These are phyloP conservation scores for Tricharina praecox DNA, from an alignment of 495 filamentous ascomycete species.

Conservation along the genomic window DNA sequence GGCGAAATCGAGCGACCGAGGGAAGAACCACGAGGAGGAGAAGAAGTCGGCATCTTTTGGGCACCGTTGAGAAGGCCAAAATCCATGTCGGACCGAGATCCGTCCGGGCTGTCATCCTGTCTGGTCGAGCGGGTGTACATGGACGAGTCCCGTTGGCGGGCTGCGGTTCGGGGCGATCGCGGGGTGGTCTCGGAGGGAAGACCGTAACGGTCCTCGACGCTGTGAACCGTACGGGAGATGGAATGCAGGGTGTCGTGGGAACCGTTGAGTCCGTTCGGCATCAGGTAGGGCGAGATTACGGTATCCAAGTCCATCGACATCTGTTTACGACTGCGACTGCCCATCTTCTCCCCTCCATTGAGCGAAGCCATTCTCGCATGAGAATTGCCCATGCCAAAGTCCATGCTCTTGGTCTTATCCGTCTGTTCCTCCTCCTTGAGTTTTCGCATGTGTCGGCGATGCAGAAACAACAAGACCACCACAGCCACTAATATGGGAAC, in stretches of 20 bases:
- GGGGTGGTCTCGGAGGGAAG: slow-evolving; percentile 23
- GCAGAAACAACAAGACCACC: slow-evolving; percentile 54
- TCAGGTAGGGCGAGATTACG: slow-evolving; percentile 65
- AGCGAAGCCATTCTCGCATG: slow-evolving; percentile 5
- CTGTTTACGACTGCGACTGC: slow-evolving; percentile 42
- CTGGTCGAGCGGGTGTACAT: slow-evolving; percentile 29
- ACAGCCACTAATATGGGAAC: slow-evolving; percentile 58
- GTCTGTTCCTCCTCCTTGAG: slow-evolving; percentile 62
- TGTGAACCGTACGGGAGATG: slow-evolving; percentile 55
- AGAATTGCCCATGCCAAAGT: slow-evolving; percentile 58
- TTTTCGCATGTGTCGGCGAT: slow-evolving; percentile 56
- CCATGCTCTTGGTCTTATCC: slow-evolving; percentile 81
- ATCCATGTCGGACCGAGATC: slow-evolving; percentile 32
- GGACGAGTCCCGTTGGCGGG: slow-evolving; percentile 15
- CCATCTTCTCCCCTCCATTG: slow-evolving; percentile 31
- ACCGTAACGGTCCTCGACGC: slow-evolving; percentile 69
- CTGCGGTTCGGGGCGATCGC: background rate
- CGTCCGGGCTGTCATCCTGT: slow-evolving; percentile 32
- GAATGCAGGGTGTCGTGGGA: slow-evolving; percentile 74
- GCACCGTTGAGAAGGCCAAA: slow-evolving; percentile 46
- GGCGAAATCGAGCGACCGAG: slow-evolving; percentile 4
- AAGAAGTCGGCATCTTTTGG: slow-evolving; percentile 46
- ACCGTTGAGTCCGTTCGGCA: slow-evolving; percentile 67
- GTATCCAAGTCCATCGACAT: slow-evolving; percentile 66
- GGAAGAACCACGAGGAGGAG: slow-evolving; percentile 27